Evolutionary conservation across 116 monocot species (phyloP), one percentile per base, ranked within the genome.

Genomic region (Iris pallida): DNA sequence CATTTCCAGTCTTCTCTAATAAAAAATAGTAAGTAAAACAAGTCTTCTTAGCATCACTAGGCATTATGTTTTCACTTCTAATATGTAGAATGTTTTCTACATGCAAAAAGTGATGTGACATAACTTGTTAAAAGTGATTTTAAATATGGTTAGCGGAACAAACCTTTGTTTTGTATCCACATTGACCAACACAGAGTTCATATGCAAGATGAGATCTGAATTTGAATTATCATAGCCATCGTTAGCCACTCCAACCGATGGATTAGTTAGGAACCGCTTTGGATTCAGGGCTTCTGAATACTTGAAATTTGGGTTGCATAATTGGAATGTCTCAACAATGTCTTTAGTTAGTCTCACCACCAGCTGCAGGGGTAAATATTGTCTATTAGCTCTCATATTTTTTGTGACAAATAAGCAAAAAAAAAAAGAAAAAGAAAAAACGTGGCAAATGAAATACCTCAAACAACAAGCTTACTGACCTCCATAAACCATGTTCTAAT

Each of bases 211-310:
- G 16, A 99, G 86, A 76, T 99, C 93, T 65, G 90, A 90, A 74
- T 90, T 90, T 56, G 55, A 82, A 82, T 99, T 99, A 69, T 99
- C 99, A 79, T 74, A 67, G 5, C 93, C 93, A 69, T 93, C 88
- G 79, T 99, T 99, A 48, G 70, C 67, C n/a, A 85, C 84, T 67
- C 89, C 88, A 65, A 44, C 65, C 7, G 90, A 86, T 59, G 93
- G 93, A 64, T 82, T 90, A 2, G 93, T 88, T 54, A 99, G 84
- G 55, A 74, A 99, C 19, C 82, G 80, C 68, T 90, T 99, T 45
- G 87, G 88, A 43, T 88, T 90, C 42, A 84, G 61, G 56, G 61
- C 69, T 67, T 93, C 99, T 13, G 83, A 88, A 75, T 90, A 85
- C 42, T 67, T 86, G 64, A 99, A 93, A 14, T 65, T 68, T 49